Evolutionary conservation across 257 asterid species (phyloP).

Genomic region (Solanum sejunctum): DNA sequence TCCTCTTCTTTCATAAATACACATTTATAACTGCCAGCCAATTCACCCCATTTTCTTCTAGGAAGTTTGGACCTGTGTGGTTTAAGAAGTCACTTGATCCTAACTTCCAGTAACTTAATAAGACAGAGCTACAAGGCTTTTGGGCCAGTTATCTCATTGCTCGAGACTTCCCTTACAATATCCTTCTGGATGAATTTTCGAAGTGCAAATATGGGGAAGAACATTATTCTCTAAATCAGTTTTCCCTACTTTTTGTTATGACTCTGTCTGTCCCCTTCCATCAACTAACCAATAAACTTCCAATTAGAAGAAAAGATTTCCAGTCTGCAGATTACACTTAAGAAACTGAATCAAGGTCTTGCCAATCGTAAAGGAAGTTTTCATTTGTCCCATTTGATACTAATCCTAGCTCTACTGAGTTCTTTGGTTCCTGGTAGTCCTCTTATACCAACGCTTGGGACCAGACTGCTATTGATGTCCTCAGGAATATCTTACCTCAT

Average conservation of each 20-base stretch:
- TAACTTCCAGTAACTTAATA: neutral
- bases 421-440: conserved; percentile 4
- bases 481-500: neutral
- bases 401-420: neutral
- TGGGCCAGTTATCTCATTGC: neutral
- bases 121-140: neutral
- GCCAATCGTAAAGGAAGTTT: neutral
- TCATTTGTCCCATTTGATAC: neutral
- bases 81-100: conserved; percentile 1
- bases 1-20: neutral
- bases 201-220: neutral
- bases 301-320: neutral
- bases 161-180: neutral
- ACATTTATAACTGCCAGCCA: neutral
- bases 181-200: neutral
- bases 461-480: neutral
- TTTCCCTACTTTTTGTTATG: neutral
- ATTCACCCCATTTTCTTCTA: neutral
- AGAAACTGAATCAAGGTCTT: neutral
- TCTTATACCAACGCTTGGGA: neutral
- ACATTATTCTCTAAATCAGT: neutral
- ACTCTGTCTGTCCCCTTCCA: neutral
- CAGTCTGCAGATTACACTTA: neutral
- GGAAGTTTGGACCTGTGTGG: conserved; percentile 1
- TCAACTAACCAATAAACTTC: neutral